Evolutionary conservation across 1,284 basidiomycete species (phyloP), one percentile per base, ranked within the genome.

Genomic region (Cryptococcus wingfieldii): DNA sequence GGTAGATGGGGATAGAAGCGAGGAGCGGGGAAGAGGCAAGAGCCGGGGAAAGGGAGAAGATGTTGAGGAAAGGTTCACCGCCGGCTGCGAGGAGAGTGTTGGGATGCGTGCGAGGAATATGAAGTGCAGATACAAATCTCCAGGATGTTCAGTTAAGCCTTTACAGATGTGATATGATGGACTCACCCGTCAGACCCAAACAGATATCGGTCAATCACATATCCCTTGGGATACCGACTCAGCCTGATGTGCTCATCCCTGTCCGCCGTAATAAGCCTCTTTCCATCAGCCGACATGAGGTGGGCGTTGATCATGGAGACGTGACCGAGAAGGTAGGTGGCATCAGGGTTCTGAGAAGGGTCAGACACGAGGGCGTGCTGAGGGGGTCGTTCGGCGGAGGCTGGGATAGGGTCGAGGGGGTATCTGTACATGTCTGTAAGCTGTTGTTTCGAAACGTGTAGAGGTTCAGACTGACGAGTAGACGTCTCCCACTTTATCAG

Each of bases 191-290:
- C 81, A 69, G 90, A 87, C 7, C 91, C 92, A 41, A 93, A 81
- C 59, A 91, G 88, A 74, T 85, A 95, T 56, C 82, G 83, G 71
- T 95, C 89, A 55, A 95, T 87, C 38, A 84, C 83, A 64, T 87
- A 88, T 13, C 90, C 87, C 57, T 87, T 80, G 0, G 93, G 93
- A 69, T 84, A 96, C 82, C 88, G 84, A 67, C 88, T 91, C n/a
- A 94, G 82, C 51, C 93, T 82, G 52, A 97, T 87, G 70, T 96
- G 93, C 71, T 96, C 93, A 69, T 96, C 93, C 46, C 93, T 79
- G 71, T 96, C 93, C 0, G 89, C 87, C 0, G 90, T 90, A 63
- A 95, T 81, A 66, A 97, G 85, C 67, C 82, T 85, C 55, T 81
- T 81, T 60, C 86, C 84, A 67, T 89, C 85, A 0, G 74, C 69